Evolutionary conservation across 2,329 filamentous ascomycete genomes (phyloP).

Genomic region (Colletotrichum kahawae): DNA sequence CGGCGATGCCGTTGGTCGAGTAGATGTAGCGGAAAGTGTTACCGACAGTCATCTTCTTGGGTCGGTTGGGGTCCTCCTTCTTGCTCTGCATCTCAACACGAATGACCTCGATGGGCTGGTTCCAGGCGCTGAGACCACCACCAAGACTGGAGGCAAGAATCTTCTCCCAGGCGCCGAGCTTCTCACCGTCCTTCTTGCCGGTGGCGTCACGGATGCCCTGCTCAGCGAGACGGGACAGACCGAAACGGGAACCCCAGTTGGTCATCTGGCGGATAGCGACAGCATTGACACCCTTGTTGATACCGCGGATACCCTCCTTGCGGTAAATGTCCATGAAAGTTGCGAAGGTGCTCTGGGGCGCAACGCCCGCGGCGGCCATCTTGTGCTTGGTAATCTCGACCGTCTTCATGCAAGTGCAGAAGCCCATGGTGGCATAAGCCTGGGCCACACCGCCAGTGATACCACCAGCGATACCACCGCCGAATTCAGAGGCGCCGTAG

Average conservation of each 20-base stretch:
- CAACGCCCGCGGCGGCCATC: constrained; percentile 80
- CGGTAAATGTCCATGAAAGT: constrained; percentile 99
- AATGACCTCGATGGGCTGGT: constrained; percentile 99
- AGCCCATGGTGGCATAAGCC: constrained; percentile 99
- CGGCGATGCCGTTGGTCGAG: constrained; percentile 82
- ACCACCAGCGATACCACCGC: constrained; percentile 87
- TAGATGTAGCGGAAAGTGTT: constrained; percentile 91
- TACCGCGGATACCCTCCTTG: constrained; percentile 89
- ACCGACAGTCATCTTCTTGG: constrained; percentile 98
- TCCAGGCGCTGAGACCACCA: constrained; percentile 96
- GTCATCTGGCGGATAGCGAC: constrained; percentile 99
- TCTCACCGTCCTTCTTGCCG: constrained; percentile 79
- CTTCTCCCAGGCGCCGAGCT: constrained; percentile 84
- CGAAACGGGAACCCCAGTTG: constrained; percentile 98
- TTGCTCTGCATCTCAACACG: constrained; percentile 99
- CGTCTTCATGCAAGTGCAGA: constrained; percentile 99
- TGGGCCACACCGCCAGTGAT: constrained; percentile 95
- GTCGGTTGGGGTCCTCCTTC: constrained; percentile 95
- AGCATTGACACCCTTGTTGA: constrained; percentile 98
- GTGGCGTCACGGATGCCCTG: constrained; percentile 80
- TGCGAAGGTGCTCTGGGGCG: constrained; percentile 87
- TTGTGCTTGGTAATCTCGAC: constrained; percentile 99
- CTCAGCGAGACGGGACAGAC: constrained; percentile 90
- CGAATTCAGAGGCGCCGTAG: constrained; percentile 84
- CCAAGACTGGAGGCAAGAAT: constrained; percentile 84